Percentiles rank a stretch among this genome's conserved stretches.
These are phyloP conservation scores for Astrothelium macrocarpum DNA, from an alignment of 495 filamentous ascomycete species.

Conservation along the genomic window DNA sequence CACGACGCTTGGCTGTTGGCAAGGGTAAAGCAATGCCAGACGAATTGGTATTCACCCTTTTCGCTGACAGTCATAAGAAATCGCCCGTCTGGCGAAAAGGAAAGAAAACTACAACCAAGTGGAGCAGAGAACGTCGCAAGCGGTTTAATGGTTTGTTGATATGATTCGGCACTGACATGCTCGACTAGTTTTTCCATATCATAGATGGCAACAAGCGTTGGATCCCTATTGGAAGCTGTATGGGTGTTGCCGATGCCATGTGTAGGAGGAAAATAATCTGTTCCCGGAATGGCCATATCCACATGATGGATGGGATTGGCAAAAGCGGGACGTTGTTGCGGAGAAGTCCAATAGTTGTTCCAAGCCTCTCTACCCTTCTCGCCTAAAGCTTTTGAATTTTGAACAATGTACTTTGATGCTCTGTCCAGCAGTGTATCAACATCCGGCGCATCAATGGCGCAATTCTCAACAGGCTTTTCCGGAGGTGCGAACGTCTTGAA, in stretches of 20 bases:
- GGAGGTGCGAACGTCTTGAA: background rate
- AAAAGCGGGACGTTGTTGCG: slow-evolving; percentile 14
- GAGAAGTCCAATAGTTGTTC: slow-evolving; percentile 79
- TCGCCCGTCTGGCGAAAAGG: slow-evolving; percentile 76
- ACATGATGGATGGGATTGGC: slow-evolving; percentile 32
- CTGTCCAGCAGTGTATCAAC: background rate
- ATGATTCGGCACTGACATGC: slow-evolving; percentile 31
- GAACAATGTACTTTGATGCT: background rate
- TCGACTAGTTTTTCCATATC: slow-evolving; percentile 58
- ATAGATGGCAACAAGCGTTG: slow-evolving; percentile 72
- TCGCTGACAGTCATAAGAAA: slow-evolving; percentile 79
- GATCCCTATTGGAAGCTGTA: slow-evolving; percentile 45
- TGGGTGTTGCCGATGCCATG: slow-evolving; percentile 41
- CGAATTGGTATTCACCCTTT: slow-evolving; percentile 83
- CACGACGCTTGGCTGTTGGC: slow-evolving; percentile 30
- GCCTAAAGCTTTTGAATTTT: slow-evolving; percentile 32
- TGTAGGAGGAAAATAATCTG: slow-evolving; percentile 58
- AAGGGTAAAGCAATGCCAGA: slow-evolving; percentile 87
- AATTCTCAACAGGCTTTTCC: background rate
- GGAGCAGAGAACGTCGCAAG: slow-evolving; percentile 71
- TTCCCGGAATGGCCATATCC: slow-evolving; percentile 22
- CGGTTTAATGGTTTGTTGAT: slow-evolving; percentile 44
- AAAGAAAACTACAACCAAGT: slow-evolving; percentile 83
- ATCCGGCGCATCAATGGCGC: slow-evolving; percentile 1
- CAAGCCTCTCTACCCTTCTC: slow-evolving; percentile 78